Evolutionary conservation across 495 filamentous ascomycete genomes (phyloP).

Genomic region (Trichoderma erinaceum): DNA sequence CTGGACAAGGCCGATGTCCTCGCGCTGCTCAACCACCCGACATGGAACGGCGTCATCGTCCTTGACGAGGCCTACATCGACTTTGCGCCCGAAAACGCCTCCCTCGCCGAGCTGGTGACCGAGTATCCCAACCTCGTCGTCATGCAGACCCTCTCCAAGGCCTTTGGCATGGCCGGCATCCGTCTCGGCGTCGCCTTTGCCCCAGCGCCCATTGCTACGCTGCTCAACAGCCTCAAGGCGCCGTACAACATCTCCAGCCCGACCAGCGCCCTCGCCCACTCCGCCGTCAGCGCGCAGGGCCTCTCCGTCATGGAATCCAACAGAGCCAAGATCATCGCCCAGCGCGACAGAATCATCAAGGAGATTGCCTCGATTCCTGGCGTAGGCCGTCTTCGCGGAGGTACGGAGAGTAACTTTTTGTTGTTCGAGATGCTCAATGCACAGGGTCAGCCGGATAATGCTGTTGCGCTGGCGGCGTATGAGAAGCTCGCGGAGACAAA

Average conservation of each 20-base stretch:
- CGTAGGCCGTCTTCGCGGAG: constrained; percentile 75
- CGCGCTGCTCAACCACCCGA: constrained; percentile 72
- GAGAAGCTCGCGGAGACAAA: constrained; percentile 76
- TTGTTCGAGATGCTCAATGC: constrained; percentile 77
- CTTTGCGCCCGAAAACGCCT: constrained; percentile 62
- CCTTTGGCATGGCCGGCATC: constrained; percentile 92
- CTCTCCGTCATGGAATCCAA: constrained; percentile 66
- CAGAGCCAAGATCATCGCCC: constrained; percentile 58
- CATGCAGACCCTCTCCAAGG: constrained; percentile 96
- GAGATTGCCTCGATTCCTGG: constrained; percentile 73
- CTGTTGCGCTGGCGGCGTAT: constrained; percentile 69
- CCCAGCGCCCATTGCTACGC: constrained; percentile 47
- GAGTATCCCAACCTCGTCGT: constrained; percentile 97
- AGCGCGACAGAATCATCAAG: constrained; percentile 66
- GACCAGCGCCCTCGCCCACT: constrained; percentile 71
- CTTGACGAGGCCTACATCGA: constrained; percentile 97
- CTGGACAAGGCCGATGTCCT: constrained; percentile 70
- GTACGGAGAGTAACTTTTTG: constrained; percentile 77
- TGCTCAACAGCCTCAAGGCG: constrained; percentile 89
- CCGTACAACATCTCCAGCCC: constrained; percentile 90
- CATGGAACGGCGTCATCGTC: constrained; percentile 91
- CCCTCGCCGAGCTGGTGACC: constrained; percentile 84
- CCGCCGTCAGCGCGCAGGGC: constrained; percentile 59
- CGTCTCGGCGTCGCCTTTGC: constrained; percentile 65
- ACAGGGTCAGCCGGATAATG: constrained; percentile 69